phyloP scores from a whole-genome alignment of 1,284 basidiomycete species.

The Neotropicomus parvogracilis region DNA sequence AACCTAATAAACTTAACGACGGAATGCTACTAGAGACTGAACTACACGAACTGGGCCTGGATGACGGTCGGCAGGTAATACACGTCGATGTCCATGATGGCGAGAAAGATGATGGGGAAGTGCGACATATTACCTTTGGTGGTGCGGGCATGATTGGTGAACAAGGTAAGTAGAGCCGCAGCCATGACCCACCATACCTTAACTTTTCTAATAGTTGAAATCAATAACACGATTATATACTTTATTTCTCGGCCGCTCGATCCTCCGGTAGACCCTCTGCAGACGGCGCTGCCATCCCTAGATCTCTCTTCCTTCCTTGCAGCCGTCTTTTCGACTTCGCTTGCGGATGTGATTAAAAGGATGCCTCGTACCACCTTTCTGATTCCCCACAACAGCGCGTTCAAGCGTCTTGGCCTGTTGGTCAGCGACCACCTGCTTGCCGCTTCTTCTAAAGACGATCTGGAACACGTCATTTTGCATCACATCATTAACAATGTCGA shows the following conservation, averaged over 20 bases:
- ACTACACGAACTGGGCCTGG: conserved; percentile 64
- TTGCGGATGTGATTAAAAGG: conserved; percentile 67
- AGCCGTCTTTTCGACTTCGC: conserved; percentile 78
- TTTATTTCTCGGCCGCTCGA: conserved; percentile 81
- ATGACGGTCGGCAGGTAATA: conserved; percentile 70
- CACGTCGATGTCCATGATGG: conserved; percentile 60
- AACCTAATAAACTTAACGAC: conserved; percentile 64
- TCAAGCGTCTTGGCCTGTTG: conserved; percentile 78
- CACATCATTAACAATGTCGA: conserved; percentile 79
- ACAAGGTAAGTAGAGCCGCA: conserved; percentile 50
- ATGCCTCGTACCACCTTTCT: conserved; percentile 79
- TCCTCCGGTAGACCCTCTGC: conserved; percentile 79
- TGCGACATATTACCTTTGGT: conserved; percentile 74
- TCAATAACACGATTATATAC: conserved; percentile 84
- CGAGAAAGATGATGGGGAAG: conserved; percentile 42
- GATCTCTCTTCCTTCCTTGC: conserved; percentile 89
- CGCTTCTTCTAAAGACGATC: conserved; percentile 69
- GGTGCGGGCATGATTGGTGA: conserved; percentile 80
- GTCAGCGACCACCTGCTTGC: conserved; percentile 86
- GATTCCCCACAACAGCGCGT: conserved; percentile 86
- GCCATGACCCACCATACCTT: conserved; percentile 5
- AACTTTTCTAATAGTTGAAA: conserved; percentile 48
- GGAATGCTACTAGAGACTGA: conserved; percentile 79
- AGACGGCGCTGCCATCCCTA: conserved; percentile 79
- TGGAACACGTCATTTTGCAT: conserved; percentile 81